Evolutionary conservation across 2,329 filamentous ascomycete species (phyloP).

Genomic region (Aspergillus amoenus): DNA sequence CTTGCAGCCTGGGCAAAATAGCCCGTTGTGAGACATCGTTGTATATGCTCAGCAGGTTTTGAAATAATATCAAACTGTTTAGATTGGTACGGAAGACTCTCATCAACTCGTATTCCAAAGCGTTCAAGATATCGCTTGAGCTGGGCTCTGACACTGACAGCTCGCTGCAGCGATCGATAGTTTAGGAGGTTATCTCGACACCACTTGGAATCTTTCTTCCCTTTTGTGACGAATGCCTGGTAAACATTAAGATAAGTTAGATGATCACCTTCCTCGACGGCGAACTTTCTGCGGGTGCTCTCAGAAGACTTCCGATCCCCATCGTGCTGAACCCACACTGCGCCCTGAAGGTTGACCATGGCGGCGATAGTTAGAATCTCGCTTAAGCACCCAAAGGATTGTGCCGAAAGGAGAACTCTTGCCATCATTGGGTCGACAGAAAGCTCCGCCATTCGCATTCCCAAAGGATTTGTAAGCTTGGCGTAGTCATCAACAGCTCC

Average conservation of each 20-base stretch:
- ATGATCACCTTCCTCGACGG: slow-evolving; percentile 91
- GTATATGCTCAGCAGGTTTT: slow-evolving; percentile 69
- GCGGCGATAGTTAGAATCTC: slow-evolving; percentile 91
- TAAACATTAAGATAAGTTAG: slow-evolving; percentile 92
- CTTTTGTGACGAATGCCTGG: slow-evolving; percentile 78
- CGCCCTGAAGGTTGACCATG: slow-evolving; percentile 85
- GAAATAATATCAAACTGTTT: slow-evolving; percentile 31
- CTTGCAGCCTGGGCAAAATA: slow-evolving; percentile 92
- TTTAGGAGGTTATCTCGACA: slow-evolving; percentile 86
- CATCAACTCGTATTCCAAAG: slow-evolving; percentile 71
- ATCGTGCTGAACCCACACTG: slow-evolving; percentile 78
- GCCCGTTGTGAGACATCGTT: slow-evolving; percentile 80
- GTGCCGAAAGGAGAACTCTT: slow-evolving; percentile 76
- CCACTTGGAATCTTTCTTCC: slow-evolving; percentile 80
- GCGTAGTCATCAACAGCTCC: slow-evolving; percentile 87
- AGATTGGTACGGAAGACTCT: slow-evolving; percentile 49
- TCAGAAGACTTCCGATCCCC: slow-evolving; percentile 75
- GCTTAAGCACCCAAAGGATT: slow-evolving; percentile 72
- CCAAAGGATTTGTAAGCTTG: slow-evolving; percentile 85
- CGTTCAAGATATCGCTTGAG: slow-evolving; percentile 83
- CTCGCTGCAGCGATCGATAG: slow-evolving; percentile 77
- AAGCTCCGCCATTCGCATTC: slow-evolving; percentile 86
- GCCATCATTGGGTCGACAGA: slow-evolving; percentile 95
- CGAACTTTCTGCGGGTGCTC: slow-evolving; percentile 74
- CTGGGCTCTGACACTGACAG: slow-evolving; percentile 83